phyloP scores from a whole-genome alignment of 371 early-diverging fungal species.

The Haplosporangium sp. region DNA sequence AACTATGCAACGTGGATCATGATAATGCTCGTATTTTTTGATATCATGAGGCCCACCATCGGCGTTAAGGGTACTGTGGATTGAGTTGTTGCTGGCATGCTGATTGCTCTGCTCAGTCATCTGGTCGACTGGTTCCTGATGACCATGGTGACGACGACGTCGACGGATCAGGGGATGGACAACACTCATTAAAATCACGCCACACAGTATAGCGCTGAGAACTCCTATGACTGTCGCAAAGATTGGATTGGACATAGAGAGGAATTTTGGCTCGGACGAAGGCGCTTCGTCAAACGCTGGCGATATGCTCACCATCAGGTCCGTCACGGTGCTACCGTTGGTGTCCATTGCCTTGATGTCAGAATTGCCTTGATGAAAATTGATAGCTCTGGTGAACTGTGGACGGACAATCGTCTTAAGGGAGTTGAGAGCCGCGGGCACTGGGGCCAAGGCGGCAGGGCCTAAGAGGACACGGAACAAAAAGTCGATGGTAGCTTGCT shows the following conservation, averaged over 20 bases:
- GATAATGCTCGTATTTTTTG: too few species aligned
- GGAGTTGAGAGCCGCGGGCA: slow-evolving; percentile 18
- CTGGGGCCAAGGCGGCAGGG: slow-evolving; percentile 18
- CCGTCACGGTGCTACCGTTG: slow-evolving; percentile 14
- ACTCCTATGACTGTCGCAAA: slow-evolving; percentile 22
- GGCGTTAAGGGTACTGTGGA: too few species aligned
- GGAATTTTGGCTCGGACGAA: slow-evolving; percentile 6
- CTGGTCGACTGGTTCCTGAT: background rate
- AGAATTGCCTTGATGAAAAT: background rate
- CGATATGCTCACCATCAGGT: slow-evolving; percentile 48
- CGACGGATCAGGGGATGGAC: slow-evolving; percentile 15
- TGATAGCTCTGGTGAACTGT: background rate
- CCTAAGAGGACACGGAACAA: slow-evolving; percentile 31
- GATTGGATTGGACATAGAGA: slow-evolving; percentile 36
- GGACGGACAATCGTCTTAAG: slow-evolving; percentile 15
- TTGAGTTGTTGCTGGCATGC: background rate
- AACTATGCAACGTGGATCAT: too few species aligned
- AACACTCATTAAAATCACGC: slow-evolving; percentile 21
- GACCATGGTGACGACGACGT: background rate
- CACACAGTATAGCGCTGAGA: slow-evolving; percentile 21
- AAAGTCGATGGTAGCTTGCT: slow-evolving; percentile 24
- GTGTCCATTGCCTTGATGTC: background rate
- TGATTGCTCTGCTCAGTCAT: too few species aligned
- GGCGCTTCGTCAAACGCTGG: background rate
- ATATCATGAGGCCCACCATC: too few species aligned